Evolutionary conservation across 225 moss, liverwort and hornwort genomes (phyloP).

Genomic region (Pleurozium schreberi): DNA sequence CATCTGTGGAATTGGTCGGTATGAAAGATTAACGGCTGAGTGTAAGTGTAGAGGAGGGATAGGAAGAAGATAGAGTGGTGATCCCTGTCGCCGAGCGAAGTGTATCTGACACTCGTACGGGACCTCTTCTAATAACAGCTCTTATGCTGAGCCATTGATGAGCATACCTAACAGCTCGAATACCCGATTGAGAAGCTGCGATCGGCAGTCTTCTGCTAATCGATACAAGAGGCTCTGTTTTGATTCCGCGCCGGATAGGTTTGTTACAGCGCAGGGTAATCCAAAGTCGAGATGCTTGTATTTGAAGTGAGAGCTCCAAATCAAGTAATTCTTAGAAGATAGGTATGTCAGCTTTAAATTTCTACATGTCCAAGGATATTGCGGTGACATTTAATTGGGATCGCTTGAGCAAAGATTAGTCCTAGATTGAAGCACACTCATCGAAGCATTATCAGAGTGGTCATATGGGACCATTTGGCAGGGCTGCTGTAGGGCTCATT

Average conservation of each 20-base stretch:
- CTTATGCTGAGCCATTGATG: background rate
- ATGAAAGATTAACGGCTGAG: background rate
- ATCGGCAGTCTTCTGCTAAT: background rate
- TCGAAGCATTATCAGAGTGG: background rate
- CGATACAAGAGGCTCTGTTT: background rate
- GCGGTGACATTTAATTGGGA: background rate
- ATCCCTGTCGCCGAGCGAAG: background rate
- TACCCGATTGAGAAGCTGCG: background rate
- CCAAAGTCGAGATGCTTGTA: background rate
- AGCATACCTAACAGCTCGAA: too few species aligned
- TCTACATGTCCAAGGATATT: background rate
- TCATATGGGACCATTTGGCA: constrained; percentile 63
- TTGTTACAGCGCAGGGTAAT: background rate
- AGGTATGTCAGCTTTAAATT: background rate
- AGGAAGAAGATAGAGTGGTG: background rate
- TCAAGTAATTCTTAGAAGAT: background rate
- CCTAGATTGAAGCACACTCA: background rate
- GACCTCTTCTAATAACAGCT: constrained; percentile 9
- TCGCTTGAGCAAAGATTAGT: background rate
- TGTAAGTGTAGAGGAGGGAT: background rate
- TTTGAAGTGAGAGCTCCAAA: background rate
- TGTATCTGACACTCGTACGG: background rate
- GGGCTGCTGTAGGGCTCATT: constrained; percentile 56
- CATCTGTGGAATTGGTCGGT: background rate
- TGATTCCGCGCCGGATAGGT: background rate